Evolutionary conservation across 768 basidiomycete genomes (phyloP), one percentile per base, ranked within the genome.

Genomic region (Suillus cothurnatus): DNA sequence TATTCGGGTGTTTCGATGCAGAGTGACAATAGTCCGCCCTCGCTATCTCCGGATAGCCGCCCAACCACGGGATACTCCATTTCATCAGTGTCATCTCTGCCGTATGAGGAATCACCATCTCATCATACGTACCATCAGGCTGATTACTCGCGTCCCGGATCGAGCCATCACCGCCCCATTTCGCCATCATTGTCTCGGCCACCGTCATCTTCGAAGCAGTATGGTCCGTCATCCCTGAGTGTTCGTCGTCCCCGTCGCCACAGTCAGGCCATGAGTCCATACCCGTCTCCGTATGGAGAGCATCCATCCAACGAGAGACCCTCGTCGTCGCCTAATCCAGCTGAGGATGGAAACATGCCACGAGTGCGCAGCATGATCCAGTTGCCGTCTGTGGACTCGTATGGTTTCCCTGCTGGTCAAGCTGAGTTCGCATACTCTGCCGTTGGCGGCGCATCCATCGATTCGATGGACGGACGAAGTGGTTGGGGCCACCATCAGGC

Each of bases 31-130:
- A 86, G 87, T 41, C 90, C 90, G 0, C 91, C 90, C 0, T 80
- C 82, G 9, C 76, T 92, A 68, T 94, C 93, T 4, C 93, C 93
- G 6, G 93, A 94, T 74, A 92, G 91, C 76, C 88, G 93, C 60
- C 93, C 93, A 1, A 90, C 89, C 2, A 93, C 93, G 0, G 91
- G 93, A 21, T 94, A 94, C 76, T 93, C 93, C 45, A 91, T 93
- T 63, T 89, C 91, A 2, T 92, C 91, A 15, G 91, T 93, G 68
- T 90, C 89, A 1, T 92, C 90, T 23, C 73, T 92, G 68, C 84
- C 88, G 0, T 91, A 92, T 75, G 88, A 89, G 61, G 88, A 91
- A 50, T 81, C 77, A 34, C 75, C 76, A 8, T 78, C 73, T 11
- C 75, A 78, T 36, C 64, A 64, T 2, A 66, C 69, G 36, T 78